Base-by-base conservation (phyloP, 768 basidiomycete genomes). In the Chalciporus chontae region DNA sequence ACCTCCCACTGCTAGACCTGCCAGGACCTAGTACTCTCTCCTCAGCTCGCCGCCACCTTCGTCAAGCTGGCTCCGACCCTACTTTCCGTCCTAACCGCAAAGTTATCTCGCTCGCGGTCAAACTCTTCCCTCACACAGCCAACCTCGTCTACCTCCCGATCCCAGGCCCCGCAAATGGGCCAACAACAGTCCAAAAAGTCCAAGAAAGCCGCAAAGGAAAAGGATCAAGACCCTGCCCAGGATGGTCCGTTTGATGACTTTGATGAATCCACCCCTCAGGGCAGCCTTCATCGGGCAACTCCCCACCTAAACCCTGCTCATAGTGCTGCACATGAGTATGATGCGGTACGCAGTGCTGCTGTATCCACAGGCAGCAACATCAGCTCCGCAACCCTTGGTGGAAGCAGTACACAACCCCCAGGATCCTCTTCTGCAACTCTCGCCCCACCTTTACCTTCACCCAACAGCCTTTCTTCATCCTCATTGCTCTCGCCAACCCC, bases 181-280 rank as follows among this genome's bases (percentile, higher is more conserved):
- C 88, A 90, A 68, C 85, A 87, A 72, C 80, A 83, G 63, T 90
- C 87, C 57, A 90, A 86, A 77, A 89, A 85, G 78, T 71, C 79
- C 59, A 86, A 80, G 77, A 87, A 85, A 72, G 69, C 72, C 46
- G 69, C 72, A 50, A 88, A 83, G 70, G 88, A 89, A 68, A 82
- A 81, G 70, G 84, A 83, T 58, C 79, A 74, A 64, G 79, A 84
- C 39, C 54, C 69, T 37, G 56, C 70, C 26, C 68, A 71, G 42
- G 78, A 79, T 56, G 55, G 70, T 19, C 61, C 69, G 27, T 58
- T 66, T 32, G 76, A 80, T 53, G 77, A 77, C 52, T 42, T 55
- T 45, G 64, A 54, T 49, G 66, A 71, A 40, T 24, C 57, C 15
- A 64, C 66, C 7, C 66, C 73, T 14, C 76, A 78, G 42, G 67